Base-by-base conservation (phyloP, 2,329 filamentous ascomycete species). In the Byssothecium circinans region DNA sequence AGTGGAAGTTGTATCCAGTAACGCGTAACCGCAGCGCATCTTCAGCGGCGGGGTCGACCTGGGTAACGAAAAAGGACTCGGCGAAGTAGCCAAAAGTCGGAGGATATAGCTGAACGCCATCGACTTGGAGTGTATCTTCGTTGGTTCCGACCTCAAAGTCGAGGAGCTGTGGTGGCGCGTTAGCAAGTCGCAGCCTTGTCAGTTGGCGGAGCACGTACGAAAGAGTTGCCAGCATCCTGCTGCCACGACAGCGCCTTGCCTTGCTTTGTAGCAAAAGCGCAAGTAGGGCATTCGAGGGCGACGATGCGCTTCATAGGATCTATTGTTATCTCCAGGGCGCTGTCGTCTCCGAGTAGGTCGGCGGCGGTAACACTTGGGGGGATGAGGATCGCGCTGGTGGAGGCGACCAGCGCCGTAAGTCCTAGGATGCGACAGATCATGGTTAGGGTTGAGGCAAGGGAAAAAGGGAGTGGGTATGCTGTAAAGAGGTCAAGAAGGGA, bases 101-200 rank as follows among this genome's bases (percentile, higher is more conserved):
- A 14, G 71, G 71, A 46, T 69, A 73, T n/a, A 74, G 62, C 43
- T 66, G 68, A 27, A 60, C 57, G 37, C 66, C 69, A 45, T 69
- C 63, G 44, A 73, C 61, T 14, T 65, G 55, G 15, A 73, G 60
- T 2, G 57, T 62, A 23, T 67, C 57, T 41, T 67, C 58, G 27
- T 59, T 43, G 8, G 58, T 34, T 18, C 68, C 69, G 30, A 71
- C 60, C 45, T 66, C 61, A 44, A 74, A 70, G 48, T 73, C 66
- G 27, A 74, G 60, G 15, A 65, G 49, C 70, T 73, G 30, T 23
- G 32, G 32, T 19, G 19, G n/a, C 7, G 29, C 17, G 51, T 67
- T 45, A 69, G 62, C 33, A 48, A 36, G 14, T 20, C n/a, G 12
- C 29, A 32, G 38, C n/a, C 20, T 23, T 27, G 20, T 38, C 7